Base-by-base conservation (phyloP, 148 eudicot genomes). In the Rhododendron kiyosumense region DNA sequence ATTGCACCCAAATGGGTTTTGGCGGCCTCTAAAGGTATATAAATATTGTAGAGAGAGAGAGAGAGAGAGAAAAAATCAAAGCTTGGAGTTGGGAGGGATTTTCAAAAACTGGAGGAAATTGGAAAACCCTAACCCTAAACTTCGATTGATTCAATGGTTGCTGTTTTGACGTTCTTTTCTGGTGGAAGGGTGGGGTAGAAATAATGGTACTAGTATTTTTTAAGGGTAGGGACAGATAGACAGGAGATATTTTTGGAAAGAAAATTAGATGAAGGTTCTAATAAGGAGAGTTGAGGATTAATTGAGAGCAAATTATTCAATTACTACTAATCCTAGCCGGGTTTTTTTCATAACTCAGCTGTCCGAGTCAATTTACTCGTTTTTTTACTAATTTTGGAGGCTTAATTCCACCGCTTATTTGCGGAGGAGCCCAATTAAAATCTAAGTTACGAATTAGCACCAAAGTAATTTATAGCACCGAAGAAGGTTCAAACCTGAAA, bases 351-450 rank as follows among this genome's bases (percentile, higher is more conserved):
- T 38, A 38, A 38, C 5, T 38, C 41, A 38, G 0, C 38, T 38
- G 41, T 38, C 41, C 41, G 41, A 38, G 0, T 41, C 43, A 41
- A 7, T 41, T 54, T 3, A 15, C 22, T 54, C 2, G n/a, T 0
- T 1, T 2, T 8, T 20, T 0, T 1, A 63, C 3, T 24, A 65
- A 8, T 65, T n/a, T 65, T 10, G 8, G 3, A 9, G 9, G 4
- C 0, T 8, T 0, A 24, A 65, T 24, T 3, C 0, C 30, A n/a
- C 1, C 1, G 4, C 2, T 0, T 5, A 65, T 1, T 18, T 17
- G 18, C 6, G 26, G 0, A n/a, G 3, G 3, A 65, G 71, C 5
- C 12, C n/a, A 6, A 22, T 22, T 5, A 61, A 63, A 61, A 0
- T 61, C 2, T 8, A 5, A 52, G 5, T 15, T 52, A 52, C 15